Evolutionary conservation across 2,329 filamentous ascomycete genomes (phyloP).

Genomic region (Fusarium sp.): DNA sequence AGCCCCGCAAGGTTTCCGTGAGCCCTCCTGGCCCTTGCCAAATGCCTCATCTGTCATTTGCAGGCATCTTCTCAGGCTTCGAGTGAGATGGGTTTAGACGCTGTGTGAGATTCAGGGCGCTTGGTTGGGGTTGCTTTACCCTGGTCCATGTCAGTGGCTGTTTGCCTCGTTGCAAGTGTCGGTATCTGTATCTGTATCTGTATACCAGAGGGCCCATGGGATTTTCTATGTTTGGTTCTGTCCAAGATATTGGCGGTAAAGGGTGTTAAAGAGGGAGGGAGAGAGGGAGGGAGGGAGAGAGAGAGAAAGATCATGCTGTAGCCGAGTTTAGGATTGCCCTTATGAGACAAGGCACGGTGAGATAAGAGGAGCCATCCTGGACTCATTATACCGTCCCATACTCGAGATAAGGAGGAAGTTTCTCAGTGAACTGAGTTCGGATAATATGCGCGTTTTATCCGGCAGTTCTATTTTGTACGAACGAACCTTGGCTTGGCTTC

Average conservation of each 20-base stretch:
- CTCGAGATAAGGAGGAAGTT: slow-evolving; percentile 12
- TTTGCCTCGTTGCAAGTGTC: slow-evolving; percentile 12
- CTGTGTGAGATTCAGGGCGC: slow-evolving; percentile 42
- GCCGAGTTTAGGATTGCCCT: background rate
- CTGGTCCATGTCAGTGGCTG: slow-evolving; percentile 14
- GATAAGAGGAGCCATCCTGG: slow-evolving; percentile 16
- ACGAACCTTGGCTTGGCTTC: background rate
- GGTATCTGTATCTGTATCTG: background rate
- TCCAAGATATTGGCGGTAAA: slow-evolving; percentile 6
- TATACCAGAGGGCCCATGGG: slow-evolving; percentile 3
- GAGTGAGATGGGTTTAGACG: slow-evolving; percentile 29
- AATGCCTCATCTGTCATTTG: slow-evolving; percentile 5
- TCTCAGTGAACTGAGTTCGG: background rate
- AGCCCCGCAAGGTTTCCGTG: slow-evolving; percentile 16
- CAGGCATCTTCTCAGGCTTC: background rate
- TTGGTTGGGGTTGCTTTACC: slow-evolving; percentile 28
- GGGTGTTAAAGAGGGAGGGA: background rate
- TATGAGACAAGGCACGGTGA: slow-evolving; percentile 23
- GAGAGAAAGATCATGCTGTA: background rate
- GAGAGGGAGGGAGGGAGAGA: background rate
- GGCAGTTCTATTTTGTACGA: background rate
- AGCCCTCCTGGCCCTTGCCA: slow-evolving; percentile 15
- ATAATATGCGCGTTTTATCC: background rate
- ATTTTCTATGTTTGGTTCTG: background rate
- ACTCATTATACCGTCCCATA: slow-evolving; percentile 9